phyloP scores from a whole-genome alignment of 2,329 filamentous ascomycete genomes.

The Chrysosporium keratinophilum region DNA sequence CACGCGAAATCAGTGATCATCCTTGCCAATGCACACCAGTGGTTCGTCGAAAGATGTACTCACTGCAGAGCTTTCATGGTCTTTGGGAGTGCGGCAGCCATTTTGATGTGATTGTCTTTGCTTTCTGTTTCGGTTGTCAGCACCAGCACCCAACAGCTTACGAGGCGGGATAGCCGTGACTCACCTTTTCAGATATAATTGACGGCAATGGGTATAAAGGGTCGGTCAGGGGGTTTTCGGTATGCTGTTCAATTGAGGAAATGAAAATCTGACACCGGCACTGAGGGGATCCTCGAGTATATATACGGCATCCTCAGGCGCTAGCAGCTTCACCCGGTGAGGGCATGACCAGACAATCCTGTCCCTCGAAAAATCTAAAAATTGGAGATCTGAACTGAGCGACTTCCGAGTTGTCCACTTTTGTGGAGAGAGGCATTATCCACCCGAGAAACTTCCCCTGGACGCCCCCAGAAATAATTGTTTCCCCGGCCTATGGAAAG shows the following conservation, averaged over 20 bases:
- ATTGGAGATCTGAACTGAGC: slow-evolving; percentile 12
- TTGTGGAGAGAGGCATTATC: slow-evolving; percentile 2
- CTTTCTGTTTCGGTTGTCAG: not conserved
- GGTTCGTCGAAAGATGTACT: slow-evolving; percentile 19
- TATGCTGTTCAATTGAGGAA: not conserved
- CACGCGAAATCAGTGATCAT: not conserved
- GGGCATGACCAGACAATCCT: slow-evolving; percentile 8
- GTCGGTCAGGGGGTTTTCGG: not conserved
- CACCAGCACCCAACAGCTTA: not conserved
- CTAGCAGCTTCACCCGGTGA: slow-evolving; percentile 5
- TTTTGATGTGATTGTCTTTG: slow-evolving; percentile 19
- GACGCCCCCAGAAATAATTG: slow-evolving; percentile 5
- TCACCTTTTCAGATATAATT: not conserved
- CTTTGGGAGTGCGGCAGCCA: slow-evolving; percentile 36
- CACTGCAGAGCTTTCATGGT: slow-evolving; percentile 55
- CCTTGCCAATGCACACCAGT: not conserved
- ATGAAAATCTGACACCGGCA: not conserved
- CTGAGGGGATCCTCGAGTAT: not conserved
- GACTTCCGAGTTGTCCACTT: slow-evolving; percentile 10
- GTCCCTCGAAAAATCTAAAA: slow-evolving; percentile 8
- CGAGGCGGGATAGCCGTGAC: not conserved
- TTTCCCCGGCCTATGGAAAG: slow-evolving; percentile 9
- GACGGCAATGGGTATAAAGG: not conserved
- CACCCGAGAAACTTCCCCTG: slow-evolving; percentile 1
- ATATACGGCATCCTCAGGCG: not conserved